These are phyloP conservation scores for Massariosphaeria phaeospora DNA, from an alignment of 495 filamentous ascomycete species.

Conservation along the genomic window DNA sequence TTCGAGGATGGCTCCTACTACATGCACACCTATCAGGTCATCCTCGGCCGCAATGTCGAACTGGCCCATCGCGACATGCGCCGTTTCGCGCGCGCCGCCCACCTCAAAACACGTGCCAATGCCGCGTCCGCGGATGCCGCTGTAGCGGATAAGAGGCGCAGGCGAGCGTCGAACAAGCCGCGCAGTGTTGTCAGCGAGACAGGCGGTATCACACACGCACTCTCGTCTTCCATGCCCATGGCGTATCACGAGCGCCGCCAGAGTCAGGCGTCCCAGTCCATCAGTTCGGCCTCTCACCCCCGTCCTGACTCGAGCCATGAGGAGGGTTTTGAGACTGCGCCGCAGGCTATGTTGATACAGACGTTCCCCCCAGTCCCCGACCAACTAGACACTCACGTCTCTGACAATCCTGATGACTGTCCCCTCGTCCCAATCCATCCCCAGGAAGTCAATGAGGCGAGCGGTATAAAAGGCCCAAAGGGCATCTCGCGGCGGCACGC, in stretches of 20 bases:
- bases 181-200: conserved; percentile 30
- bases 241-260: conserved; percentile 26
- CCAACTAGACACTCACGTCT: conserved; percentile 8
- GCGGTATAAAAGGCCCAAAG: conserved; percentile 54
- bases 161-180: not conserved
- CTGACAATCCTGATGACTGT: conserved; percentile 51
- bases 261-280: conserved; percentile 27
- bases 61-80: conserved; percentile 24
- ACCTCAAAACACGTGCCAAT: conserved; percentile 14
- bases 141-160: conserved; percentile 6
- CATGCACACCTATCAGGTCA: conserved; percentile 62
- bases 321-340: conserved; percentile 18
- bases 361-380: conserved; percentile 16
- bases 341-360: conserved; percentile 24
- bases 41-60: conserved; percentile 59
- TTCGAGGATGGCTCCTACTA: conserved; percentile 70
- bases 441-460: conserved; percentile 44
- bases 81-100: conserved; percentile 15
- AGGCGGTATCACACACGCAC: conserved; percentile 28
- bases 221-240: conserved; percentile 4
- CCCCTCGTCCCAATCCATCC: conserved; percentile 80
- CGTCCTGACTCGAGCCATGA: conserved; percentile 10
- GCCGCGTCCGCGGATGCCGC: conserved; percentile 1
- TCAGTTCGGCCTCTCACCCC: conserved; percentile 19
- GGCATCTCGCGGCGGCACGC: conserved; percentile 82